These are phyloP conservation scores for Alloascoidea africana DNA, from an alignment of 805 yeast genomes.

Conservation along the genomic window DNA sequence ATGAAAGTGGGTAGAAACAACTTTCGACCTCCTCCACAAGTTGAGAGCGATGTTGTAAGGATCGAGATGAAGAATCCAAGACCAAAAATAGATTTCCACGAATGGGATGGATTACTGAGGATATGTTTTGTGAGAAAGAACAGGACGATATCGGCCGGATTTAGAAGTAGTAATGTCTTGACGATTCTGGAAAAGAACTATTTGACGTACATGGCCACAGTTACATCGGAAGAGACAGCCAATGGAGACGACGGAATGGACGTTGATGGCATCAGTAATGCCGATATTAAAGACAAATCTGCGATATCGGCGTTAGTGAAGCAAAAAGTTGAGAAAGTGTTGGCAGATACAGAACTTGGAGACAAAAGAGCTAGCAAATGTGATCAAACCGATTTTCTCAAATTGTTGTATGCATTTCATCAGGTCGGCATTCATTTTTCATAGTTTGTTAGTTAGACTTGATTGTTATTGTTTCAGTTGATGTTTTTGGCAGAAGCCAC, in stretches of 20 bases:
- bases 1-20: slow-evolving; percentile 97
- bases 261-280: slow-evolving; percentile 13
- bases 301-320: slow-evolving; percentile 31
- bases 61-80: slow-evolving; percentile 85
- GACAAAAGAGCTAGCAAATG: slow-evolving; percentile 88
- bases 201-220: slow-evolving; percentile 42
- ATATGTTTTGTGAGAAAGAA: slow-evolving; percentile 89
- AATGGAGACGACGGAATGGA: slow-evolving; percentile 30
- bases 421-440: slow-evolving; percentile 97
- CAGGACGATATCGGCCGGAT: slow-evolving; percentile 85
- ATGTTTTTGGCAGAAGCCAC: too few species aligned
- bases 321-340: slow-evolving; percentile 55
- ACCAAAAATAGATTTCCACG: slow-evolving; percentile 86
- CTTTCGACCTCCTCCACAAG: slow-evolving; percentile 97
- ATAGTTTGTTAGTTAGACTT: too few species aligned
- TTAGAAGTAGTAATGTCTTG: slow-evolving; percentile 66
- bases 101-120: slow-evolving; percentile 93
- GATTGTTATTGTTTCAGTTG: too few species aligned
- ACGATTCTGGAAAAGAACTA: slow-evolving; percentile 81
- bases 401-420: slow-evolving; percentile 79
- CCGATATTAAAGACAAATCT: slow-evolving; percentile 18
- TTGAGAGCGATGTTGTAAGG: slow-evolving; percentile 91
- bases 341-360: slow-evolving; percentile 63
- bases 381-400: slow-evolving; percentile 86
- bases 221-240: slow-evolving; percentile 27